phyloP scores from a whole-genome alignment of 2,329 filamentous ascomycete species.

The Fusarium stilboides region DNA sequence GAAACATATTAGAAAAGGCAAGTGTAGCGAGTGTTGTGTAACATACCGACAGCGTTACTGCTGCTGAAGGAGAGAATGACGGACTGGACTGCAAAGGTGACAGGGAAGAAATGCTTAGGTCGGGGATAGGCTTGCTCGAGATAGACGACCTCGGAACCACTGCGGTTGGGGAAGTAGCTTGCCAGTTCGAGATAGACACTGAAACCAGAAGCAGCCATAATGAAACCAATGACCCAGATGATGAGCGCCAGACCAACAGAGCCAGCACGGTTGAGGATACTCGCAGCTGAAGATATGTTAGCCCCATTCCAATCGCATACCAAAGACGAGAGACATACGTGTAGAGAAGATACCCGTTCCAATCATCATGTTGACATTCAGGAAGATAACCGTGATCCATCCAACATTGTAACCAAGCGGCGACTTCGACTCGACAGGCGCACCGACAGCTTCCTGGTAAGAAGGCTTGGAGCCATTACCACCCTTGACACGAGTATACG shows the following conservation, averaged over 20 bases:
- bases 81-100: constrained; percentile 74
- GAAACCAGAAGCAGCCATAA: constrained; percentile 70
- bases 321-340: constrained; percentile 61
- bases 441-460: constrained; percentile 74
- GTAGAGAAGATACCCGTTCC: constrained; percentile 77
- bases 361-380: constrained; percentile 75
- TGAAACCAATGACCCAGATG: constrained; percentile 75
- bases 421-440: constrained; percentile 71
- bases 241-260: constrained; percentile 74
- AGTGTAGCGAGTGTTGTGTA: accelerated
- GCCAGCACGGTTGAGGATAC: constrained; percentile 71
- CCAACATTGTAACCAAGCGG: constrained; percentile 73
- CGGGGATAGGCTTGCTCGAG: constrained; percentile 77
- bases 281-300: constrained; percentile 31
- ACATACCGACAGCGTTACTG: constrained; percentile 70
- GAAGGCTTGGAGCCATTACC: constrained; percentile 66
- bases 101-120: constrained; percentile 75
- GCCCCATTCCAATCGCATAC: accelerated
- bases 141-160: constrained; percentile 77
- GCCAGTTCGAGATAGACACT: constrained; percentile 75
- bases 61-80: constrained; percentile 77
- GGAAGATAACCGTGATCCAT: constrained; percentile 69
- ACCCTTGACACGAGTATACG: constrained; percentile 50
- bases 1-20: background rate
- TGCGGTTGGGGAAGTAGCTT: constrained; percentile 76